Percentiles rank a stretch among this genome's conserved stretches.
These are phyloP conservation scores for Geranium rotundifolium DNA, from an alignment of 345 rosid genomes.

Conservation along the genomic window DNA sequence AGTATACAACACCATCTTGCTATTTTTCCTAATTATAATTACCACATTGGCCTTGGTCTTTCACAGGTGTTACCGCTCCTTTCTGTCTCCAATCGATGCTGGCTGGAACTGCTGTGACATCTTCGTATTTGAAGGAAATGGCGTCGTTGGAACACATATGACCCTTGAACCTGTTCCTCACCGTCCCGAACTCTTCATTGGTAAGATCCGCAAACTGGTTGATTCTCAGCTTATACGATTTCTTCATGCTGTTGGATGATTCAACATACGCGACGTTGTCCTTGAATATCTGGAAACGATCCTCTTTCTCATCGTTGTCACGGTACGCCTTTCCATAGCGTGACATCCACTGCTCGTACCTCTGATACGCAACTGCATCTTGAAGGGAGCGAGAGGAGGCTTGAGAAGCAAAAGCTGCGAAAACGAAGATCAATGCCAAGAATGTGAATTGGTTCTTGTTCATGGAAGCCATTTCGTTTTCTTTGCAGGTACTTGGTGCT, in stretches of 20 bases:
- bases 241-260: slow-evolving; percentile 17
- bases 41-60: slow-evolving; percentile 39
- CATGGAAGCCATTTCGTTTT: no score
- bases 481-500: no score
- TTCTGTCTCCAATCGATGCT: slow-evolving; percentile 20
- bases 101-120: slow-evolving; percentile 10
- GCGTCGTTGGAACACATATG: no score
- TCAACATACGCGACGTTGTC: slow-evolving; percentile 12
- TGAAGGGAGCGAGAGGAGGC: slow-evolving; percentile 7
- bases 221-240: slow-evolving; percentile 27
- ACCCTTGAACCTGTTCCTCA: slow-evolving; percentile 23
- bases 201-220: slow-evolving; percentile 30
- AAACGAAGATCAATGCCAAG: no score
- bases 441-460: no score
- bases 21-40: background rate
- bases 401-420: background rate
- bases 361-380: slow-evolving; percentile 9
- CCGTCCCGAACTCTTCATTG: slow-evolving; percentile 5
- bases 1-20: no score
- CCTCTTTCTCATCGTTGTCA: slow-evolving; percentile 6
- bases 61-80: slow-evolving; percentile 22
- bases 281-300: slow-evolving; percentile 13
- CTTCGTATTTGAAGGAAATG: background rate
- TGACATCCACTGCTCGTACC: slow-evolving; percentile 28
- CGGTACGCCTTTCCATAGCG: slow-evolving; percentile 11